A percentile compares a stretch with the other conserved stretches of the same genome.
Conservation (phyloP, 305 asterid species). For the Fraxinus sp. region DNA sequence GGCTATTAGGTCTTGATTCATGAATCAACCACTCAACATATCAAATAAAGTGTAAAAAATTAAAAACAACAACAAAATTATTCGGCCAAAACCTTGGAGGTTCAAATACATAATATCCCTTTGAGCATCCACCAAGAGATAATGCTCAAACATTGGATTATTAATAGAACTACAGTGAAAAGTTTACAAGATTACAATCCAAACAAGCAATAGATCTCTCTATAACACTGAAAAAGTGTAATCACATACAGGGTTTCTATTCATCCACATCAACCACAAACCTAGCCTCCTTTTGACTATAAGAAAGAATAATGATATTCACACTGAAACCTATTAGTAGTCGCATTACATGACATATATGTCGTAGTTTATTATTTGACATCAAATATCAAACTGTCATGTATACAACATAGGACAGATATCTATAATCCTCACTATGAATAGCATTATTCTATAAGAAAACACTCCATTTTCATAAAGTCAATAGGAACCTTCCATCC, state of each 20-base stretch:
- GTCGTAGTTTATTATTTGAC: too few relatives aligned
- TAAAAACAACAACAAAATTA: background rate
- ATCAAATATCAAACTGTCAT: too few relatives aligned
- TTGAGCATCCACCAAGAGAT: background rate
- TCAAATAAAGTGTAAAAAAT: too few relatives aligned
- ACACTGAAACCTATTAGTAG: too few relatives aligned
- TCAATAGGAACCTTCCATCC: too few relatives aligned
- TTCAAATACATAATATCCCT: background rate
- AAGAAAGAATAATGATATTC: too few relatives aligned
- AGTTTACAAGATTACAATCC: background rate
- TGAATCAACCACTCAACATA: background rate
- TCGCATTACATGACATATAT: too few relatives aligned
- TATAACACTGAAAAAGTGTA: background rate
- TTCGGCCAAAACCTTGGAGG: background rate
- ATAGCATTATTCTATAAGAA: too few relatives aligned
- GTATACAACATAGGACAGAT: too few relatives aligned
- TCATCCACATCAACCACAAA: background rate
- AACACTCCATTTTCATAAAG: too few relatives aligned
- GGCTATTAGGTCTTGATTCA: background rate
- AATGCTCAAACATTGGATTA: background rate
- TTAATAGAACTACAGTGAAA: background rate
- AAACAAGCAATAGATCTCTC: background rate
- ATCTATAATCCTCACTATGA: too few relatives aligned
- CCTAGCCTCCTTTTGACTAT: background rate
- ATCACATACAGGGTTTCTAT: background rate